Conservation (phyloP, 2,329 filamentous ascomycete species). For the Botrytis elliptica region DNA sequence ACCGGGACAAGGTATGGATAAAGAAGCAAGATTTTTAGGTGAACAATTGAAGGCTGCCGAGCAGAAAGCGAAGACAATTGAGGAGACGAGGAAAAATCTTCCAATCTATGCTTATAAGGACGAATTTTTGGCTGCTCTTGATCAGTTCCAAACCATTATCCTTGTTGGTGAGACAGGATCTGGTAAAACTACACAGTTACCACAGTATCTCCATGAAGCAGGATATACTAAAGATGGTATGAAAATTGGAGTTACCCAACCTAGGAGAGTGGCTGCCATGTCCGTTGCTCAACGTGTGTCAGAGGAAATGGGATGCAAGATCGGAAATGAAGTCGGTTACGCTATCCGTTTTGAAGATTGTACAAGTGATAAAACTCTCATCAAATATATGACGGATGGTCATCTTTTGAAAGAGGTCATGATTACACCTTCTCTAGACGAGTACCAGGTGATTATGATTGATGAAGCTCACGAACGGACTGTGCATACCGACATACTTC, state of each 20-base stretch:
- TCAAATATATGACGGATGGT: slow-evolving; percentile 98
- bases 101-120: slow-evolving; percentile 89
- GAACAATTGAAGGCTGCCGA: slow-evolving; percentile 86
- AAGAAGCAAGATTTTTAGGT: slow-evolving; percentile 76
- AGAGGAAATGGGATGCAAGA: slow-evolving; percentile 85
- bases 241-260: slow-evolving; percentile 92
- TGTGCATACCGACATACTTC: slow-evolving; percentile 83
- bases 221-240: slow-evolving; percentile 81
- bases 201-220: slow-evolving; percentile 89
- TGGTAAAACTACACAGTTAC: slow-evolving; percentile 93
- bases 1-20: slow-evolving; percentile 68
- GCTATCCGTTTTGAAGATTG: slow-evolving; percentile 92
- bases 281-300: slow-evolving; percentile 94
- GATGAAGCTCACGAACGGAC: slow-evolving; percentile 97
- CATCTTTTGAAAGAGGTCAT: slow-evolving; percentile 90
- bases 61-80: slow-evolving; percentile 81
- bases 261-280: slow-evolving; percentile 94
- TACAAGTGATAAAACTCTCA: slow-evolving; percentile 83
- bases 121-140: slow-evolving; percentile 81
- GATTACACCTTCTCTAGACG: slow-evolving; percentile 78
- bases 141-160: slow-evolving; percentile 81
- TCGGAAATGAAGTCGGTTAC: slow-evolving; percentile 92
- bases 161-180: slow-evolving; percentile 93
- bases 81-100: slow-evolving; percentile 85
- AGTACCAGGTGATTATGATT: slow-evolving; percentile 89